Evolutionary conservation across 2,329 filamentous ascomycete species (phyloP), one percentile per base, ranked within the genome.

Genomic region (Myriosclerotinia curreyana): DNA sequence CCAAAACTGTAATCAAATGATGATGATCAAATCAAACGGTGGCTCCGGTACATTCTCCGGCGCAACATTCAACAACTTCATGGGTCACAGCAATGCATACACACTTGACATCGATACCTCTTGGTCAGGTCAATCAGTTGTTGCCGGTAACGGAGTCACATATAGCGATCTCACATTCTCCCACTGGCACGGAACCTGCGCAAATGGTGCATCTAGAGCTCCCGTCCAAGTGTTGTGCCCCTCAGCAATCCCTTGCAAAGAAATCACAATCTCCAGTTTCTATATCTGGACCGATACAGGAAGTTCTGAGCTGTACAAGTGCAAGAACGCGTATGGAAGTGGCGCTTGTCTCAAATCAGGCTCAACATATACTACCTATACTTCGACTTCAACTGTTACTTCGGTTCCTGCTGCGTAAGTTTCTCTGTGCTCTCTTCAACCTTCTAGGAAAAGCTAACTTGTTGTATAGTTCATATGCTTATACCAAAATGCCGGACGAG

Each of bases 11-110:
- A 86, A 86, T 77, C 82, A 86, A 69, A 86, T 86, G 83, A 79
- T 82, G 75, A 81, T 84, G 81, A 81, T 86, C 76, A 87, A 86
- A 74, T 81, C 79, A 64, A 83, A 85, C 71, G 84, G 84, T 49
- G 84, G 84, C 49, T 77, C 72, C 64, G 84, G 84, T 25, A 78
- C 75, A 2, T 78, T 86, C 2, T 77, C 77, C 46, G 79, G 83
- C 67, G 75, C 78, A 20, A 68, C 78, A 1, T 78, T 86, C 42
- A 79, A 82, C 69, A 85, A 85, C 75, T 86, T 86, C 73, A 82
- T 84, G 60, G 83, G 84, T 54, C 82, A 84, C 73, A 75, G 77
- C 65, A 86, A 86, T 67, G 83, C 84, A 7, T 86, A 86, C 74
- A 81, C 79, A 3, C 76, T 85, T 34, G 76, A 86, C 71, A 78